Evolutionary conservation across 768 basidiomycete species (phyloP).

Genomic region (Leccinum rimulosum): DNA sequence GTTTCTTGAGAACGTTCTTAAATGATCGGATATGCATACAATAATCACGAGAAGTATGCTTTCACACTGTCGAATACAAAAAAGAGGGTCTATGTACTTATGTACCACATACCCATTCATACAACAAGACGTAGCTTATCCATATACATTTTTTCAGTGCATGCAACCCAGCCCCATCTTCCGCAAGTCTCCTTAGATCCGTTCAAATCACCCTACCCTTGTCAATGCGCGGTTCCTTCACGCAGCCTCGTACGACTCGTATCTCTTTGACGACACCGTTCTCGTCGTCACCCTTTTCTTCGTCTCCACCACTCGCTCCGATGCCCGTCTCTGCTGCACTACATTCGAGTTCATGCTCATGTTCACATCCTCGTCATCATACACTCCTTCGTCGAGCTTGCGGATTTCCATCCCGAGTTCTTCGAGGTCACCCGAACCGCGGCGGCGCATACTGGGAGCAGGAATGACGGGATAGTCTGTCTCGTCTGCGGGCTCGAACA

Average conservation of each 20-base stretch:
- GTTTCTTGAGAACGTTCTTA: background rate
- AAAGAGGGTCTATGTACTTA: background rate
- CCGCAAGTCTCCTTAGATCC: background rate
- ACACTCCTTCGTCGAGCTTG: constrained; percentile 55
- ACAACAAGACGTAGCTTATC: background rate
- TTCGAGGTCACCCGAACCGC: constrained; percentile 40
- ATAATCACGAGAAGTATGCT: background rate
- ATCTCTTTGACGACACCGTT: constrained; percentile 58
- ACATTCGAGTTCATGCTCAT: background rate
- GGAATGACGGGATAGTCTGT: constrained; percentile 47
- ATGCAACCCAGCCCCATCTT: background rate
- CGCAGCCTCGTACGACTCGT: constrained; percentile 33
- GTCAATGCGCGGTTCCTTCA: background rate
- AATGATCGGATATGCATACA: background rate
- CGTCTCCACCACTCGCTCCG: constrained; percentile 63
- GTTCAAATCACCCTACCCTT: background rate
- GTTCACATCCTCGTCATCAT: constrained; percentile 32
- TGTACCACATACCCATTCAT: background rate
- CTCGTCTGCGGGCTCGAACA: constrained; percentile 39
- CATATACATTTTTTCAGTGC: background rate
- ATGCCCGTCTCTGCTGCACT: constrained; percentile 14
- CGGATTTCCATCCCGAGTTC: constrained; percentile 65
- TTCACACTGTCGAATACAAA: background rate
- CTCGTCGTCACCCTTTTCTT: constrained; percentile 44
- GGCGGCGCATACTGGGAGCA: constrained; percentile 59